Conservation (phyloP, 371 early-diverging fungal genomes). For the Dentiscutata heterogama region DNA sequence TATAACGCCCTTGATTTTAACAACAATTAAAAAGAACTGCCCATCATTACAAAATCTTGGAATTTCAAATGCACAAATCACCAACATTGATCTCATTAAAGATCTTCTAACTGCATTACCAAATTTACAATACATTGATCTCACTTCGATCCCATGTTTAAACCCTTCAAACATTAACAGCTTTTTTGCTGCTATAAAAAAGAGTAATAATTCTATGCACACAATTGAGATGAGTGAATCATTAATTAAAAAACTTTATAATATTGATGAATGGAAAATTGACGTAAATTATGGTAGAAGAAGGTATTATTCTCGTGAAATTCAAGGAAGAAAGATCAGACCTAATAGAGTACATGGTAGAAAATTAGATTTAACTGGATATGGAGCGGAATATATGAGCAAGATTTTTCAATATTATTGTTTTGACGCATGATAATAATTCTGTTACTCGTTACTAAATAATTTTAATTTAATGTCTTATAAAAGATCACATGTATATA, state of each 20-base stretch:
- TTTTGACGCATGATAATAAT: conserved; percentile 27
- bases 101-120: conserved; percentile 18
- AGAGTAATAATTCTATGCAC: conserved; percentile 29
- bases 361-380: conserved; percentile 32
- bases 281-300: too few species aligned
- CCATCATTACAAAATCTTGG: too few species aligned
- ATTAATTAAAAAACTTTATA: conserved; percentile 6
- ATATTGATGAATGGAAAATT: not conserved
- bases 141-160: too few species aligned
- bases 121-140: conserved; percentile 24
- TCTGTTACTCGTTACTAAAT: too few species aligned
- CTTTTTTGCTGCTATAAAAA: too few species aligned
- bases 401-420: conserved; percentile 42
- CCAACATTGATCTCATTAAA: not conserved
- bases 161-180: not conserved
- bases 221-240: conserved; percentile 22
- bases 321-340: not conserved
- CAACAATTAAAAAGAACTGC: conserved; percentile 18
- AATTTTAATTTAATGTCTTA: too few species aligned
- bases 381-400: conserved; percentile 15
- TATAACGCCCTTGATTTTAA: conserved; percentile 14
- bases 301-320: conserved; percentile 12
- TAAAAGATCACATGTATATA: too few species aligned
- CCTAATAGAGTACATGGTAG: conserved; percentile 16
- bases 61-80: conserved; percentile 13